Base-by-base conservation (phyloP, 257 asterid genomes). In the Galeopsis tetrahit region DNA sequence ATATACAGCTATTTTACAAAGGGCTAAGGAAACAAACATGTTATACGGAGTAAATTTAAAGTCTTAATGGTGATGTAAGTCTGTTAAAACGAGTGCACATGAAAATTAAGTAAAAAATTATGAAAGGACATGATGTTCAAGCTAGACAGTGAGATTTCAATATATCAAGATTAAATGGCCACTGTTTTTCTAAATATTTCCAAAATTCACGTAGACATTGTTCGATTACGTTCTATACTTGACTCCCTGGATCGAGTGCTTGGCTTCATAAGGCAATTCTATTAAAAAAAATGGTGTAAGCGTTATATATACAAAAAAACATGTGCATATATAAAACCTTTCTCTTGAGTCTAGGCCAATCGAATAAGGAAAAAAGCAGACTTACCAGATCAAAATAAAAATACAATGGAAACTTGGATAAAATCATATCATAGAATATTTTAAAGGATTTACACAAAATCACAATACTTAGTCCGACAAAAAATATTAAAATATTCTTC, bases 341-440 rank as follows among this genome's bases (percentile, higher is more conserved):
- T 34, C 4, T 34, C 52, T 14, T 36, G 52, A 35, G 2, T 51
- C 9, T 38, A 17, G 36, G 42, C 43, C 6, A 55, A n/a, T 13
- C 7, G 9, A 48, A 60, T 71, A 3, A 43, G 34, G 5, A 62
- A 46, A 10, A 4, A 56, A 11, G 56, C 51, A 34, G 21, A 31
- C 8, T 10, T 32, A 69, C 63, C 64, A 48, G 70, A 68, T 58
- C 76, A 69, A 57, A 31, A 8, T 4, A 58, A 55, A 55, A 28
- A 55, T 2, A 28, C 1, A 52, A 10, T 10, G 14, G 14, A 63
- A 53, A 36, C 28, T 63, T 56, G 15, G 44, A 7, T 43, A 40
- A 17, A 3, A 36, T 14, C 32, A 21, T 15, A 1, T 15, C 63
- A 33, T 53, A 17, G 7, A 17, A 13, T 33, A 66, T 10, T 46